Percentiles rank a stretch among this genome's conserved stretches.
Evolutionary conservation across 768 basidiomycete genomes (phyloP).

Genomic region (Russula earlei): DNA sequence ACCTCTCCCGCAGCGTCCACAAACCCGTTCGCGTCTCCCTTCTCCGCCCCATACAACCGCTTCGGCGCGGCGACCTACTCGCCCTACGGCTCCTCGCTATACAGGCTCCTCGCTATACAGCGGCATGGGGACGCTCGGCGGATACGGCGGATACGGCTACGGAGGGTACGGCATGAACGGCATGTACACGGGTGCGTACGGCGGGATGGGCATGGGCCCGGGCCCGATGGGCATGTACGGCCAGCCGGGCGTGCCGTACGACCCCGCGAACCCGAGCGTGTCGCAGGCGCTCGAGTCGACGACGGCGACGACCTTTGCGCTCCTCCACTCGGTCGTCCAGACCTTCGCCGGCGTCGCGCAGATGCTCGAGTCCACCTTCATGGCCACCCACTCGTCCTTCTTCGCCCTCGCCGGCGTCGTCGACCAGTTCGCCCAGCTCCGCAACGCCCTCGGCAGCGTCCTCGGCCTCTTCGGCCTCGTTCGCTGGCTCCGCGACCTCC

Average conservation of each 20-base stretch:
- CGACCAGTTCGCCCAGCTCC: slow-evolving; percentile 87
- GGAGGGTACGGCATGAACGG: slow-evolving; percentile 26
- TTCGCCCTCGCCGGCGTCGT: slow-evolving; percentile 96
- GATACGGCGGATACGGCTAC: slow-evolving; percentile 29
- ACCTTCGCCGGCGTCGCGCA: slow-evolving; percentile 93
- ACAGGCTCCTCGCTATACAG: slow-evolving; percentile 41
- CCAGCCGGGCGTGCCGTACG: slow-evolving; percentile 32
- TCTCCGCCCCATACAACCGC: slow-evolving; percentile 35
- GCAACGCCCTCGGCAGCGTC: slow-evolving; percentile 89
- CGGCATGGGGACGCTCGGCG: slow-evolving; percentile 33
- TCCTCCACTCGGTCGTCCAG: slow-evolving; percentile 90
- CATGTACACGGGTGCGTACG: slow-evolving; percentile 18
- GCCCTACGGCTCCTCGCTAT: slow-evolving; percentile 35
- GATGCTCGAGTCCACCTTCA: slow-evolving; percentile 95
- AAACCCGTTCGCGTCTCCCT: slow-evolving; percentile 27
- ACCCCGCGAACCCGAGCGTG: slow-evolving; percentile 52
- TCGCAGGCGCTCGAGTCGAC: slow-evolving; percentile 83
- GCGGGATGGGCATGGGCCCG: slow-evolving; percentile 34
- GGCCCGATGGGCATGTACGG: slow-evolving; percentile 35
- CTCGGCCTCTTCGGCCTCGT: slow-evolving; percentile 86
- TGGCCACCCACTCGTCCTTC: slow-evolving; percentile 93
- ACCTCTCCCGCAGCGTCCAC: slow-evolving; percentile 21
- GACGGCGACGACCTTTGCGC: slow-evolving; percentile 86
- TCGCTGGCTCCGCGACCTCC: slow-evolving; percentile 67
- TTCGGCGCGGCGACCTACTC: slow-evolving; percentile 28